A percentile compares a stretch with the other conserved stretches of the same genome.
phyloP scores from a whole-genome alignment of 805 yeast genomes.

The Starmerella geochares region DNA sequence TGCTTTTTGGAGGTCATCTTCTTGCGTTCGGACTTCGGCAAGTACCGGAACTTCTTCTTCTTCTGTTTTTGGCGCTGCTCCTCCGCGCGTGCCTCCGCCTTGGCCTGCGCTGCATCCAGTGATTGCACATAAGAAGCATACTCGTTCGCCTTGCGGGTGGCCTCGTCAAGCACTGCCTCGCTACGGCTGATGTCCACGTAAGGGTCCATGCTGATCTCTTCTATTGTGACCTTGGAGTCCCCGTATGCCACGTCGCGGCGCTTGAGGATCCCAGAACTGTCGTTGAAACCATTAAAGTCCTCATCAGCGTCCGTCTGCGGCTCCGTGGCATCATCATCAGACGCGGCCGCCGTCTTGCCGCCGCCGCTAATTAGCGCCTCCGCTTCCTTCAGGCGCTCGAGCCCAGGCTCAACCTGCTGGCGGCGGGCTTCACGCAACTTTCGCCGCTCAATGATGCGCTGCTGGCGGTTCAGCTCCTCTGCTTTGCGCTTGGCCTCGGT shows the following conservation, averaged over 20 bases:
- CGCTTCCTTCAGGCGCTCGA: constrained; percentile 46
- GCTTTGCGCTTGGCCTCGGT: constrained; percentile 70
- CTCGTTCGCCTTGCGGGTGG: constrained; percentile 69
- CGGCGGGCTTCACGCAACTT: constrained; percentile 61
- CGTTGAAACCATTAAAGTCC: constrained; percentile 37
- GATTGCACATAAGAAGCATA: constrained; percentile 61
- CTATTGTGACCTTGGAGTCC: constrained; percentile 46
- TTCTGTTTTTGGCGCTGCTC: constrained; percentile 22
- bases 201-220: constrained; percentile 46
- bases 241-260: constrained; percentile 35
- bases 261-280: constrained; percentile 38
- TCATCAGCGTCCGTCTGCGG: constrained; percentile 27
- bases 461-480: constrained; percentile 66
- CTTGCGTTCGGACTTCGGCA: constrained; percentile 67
- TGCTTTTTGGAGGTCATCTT: constrained; percentile 38
- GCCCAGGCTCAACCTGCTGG: constrained; percentile 51
- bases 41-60: constrained; percentile 70
- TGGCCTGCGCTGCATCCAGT: constrained; percentile 35
- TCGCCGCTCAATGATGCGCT: constrained; percentile 66
- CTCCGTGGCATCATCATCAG: constrained; percentile 24
- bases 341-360: constrained; percentile 12
- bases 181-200: constrained; percentile 61
- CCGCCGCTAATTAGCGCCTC: constrained; percentile 33
- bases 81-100: constrained; percentile 19
- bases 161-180: constrained; percentile 57